Conservation (phyloP, 208 protist genomes). For the Crithidia sp. region DNA sequence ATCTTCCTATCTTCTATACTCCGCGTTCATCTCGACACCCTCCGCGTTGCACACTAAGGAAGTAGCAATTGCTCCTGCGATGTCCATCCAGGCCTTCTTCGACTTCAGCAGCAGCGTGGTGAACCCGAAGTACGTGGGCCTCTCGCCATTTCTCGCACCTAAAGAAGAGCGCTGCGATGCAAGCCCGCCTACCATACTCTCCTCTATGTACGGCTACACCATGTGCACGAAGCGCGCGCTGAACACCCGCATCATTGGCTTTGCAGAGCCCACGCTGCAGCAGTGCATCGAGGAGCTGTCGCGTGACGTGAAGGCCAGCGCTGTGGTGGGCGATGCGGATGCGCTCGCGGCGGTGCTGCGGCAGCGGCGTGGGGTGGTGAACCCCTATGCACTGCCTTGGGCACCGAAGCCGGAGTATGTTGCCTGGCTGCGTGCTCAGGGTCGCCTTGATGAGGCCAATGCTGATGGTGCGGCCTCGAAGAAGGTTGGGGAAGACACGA, state of each 20-base stretch:
- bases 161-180: conserved; percentile 42
- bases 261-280: conserved; percentile 81
- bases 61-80: neutral
- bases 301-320: conserved; percentile 54
- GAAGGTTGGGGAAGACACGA: neutral
- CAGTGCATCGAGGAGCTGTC: conserved; percentile 79
- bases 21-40: too few relatives aligned
- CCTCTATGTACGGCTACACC: conserved; percentile 65
- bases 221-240: conserved; percentile 82
- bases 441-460: conserved; percentile 37
- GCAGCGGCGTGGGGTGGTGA: conserved; percentile 56
- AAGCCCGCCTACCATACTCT: conserved; percentile 34
- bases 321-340: conserved; percentile 36
- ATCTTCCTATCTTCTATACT: too few relatives aligned
- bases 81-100: conserved; percentile 67
- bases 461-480: neutral
- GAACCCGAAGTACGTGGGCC: conserved; percentile 72
- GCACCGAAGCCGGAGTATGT: conserved; percentile 69
- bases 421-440: conserved; percentile 62
- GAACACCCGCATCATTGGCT: conserved; percentile 89
- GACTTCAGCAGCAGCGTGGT: conserved; percentile 76
- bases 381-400: conserved; percentile 71
- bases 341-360: conserved; percentile 42
- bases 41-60: too few relatives aligned
- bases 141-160: conserved; percentile 60